Evolutionary conservation across 2,329 filamentous ascomycete genomes (phyloP).

Genomic region (Ceratocystis destructans): DNA sequence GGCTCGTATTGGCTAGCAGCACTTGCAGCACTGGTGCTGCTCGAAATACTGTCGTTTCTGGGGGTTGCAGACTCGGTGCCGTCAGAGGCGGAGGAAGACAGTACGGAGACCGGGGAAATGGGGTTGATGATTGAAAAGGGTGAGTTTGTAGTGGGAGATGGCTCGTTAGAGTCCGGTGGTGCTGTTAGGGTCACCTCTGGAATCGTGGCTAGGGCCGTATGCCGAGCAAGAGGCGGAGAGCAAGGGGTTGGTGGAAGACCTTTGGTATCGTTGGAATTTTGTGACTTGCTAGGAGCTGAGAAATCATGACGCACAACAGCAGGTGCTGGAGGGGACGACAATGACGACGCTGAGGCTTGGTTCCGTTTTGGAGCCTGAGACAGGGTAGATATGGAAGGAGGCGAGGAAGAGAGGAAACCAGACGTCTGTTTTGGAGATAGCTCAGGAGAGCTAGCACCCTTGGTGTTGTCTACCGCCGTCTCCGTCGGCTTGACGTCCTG

Average conservation of each 20-base stretch:
- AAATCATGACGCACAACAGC: neutral
- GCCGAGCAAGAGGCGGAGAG: slow-evolving; percentile 15
- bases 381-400: neutral
- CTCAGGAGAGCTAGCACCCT: neutral
- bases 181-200: slow-evolving; percentile 27
- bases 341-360: neutral
- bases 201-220: slow-evolving; percentile 30
- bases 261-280: neutral
- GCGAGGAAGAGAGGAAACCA: neutral
- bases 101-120: slow-evolving; percentile 10
- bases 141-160: slow-evolving; percentile 11
- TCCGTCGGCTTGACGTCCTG: neutral
- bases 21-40: neutral
- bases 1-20: slow-evolving; percentile 21
- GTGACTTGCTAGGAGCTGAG: slow-evolving; percentile 3
- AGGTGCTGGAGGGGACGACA: neutral
- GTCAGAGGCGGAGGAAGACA: slow-evolving; percentile 5
- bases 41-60: slow-evolving; percentile 9
- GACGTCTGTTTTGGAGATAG: neutral
- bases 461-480: neutral
- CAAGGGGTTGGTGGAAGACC: neutral
- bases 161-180: slow-evolving; percentile 17
- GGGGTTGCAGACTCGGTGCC: neutral
- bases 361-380: neutral
- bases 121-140: slow-evolving; percentile 12